These are phyloP conservation scores for Ceratocystis albifundus DNA, from an alignment of 2,329 filamentous ascomycete species.

Conservation along the genomic window DNA sequence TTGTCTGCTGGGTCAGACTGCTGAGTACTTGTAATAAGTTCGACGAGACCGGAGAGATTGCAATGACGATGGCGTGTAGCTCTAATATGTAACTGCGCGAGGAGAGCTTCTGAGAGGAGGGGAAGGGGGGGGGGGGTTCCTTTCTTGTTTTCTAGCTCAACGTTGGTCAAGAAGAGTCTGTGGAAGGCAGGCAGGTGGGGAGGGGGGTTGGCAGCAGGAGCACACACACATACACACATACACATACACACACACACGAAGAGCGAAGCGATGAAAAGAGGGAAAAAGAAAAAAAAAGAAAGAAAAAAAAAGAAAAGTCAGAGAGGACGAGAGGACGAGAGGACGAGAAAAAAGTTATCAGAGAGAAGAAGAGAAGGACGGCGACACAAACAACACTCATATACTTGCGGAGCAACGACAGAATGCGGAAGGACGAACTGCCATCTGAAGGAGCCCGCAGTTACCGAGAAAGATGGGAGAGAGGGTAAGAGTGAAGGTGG, in stretches of 20 bases:
- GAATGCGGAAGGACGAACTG: not conserved
- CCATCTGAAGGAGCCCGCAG: not conserved
- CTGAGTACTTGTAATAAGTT: conserved; percentile 2
- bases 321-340: not conserved
- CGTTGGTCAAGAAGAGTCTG: conserved; percentile 4
- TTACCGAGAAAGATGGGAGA: not conserved
- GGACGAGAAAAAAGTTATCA: not conserved
- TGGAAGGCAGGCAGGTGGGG: not conserved
- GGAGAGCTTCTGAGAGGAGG: too few relatives aligned
- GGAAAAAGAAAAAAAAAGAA: not conserved
- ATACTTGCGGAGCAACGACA: conserved; percentile 1
- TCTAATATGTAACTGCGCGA: not conserved
- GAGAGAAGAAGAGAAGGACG: not conserved
- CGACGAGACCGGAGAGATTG: not conserved
- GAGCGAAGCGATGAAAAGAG: not conserved
- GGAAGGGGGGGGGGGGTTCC: too few relatives aligned
- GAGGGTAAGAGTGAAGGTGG: not conserved
- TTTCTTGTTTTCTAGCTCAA: not conserved
- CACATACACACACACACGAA: not conserved
- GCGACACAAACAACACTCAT: conserved; percentile 8
- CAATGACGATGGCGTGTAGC: conserved; percentile 4
- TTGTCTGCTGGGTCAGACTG: not conserved
- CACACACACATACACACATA: not conserved
- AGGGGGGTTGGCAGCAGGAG: not conserved
- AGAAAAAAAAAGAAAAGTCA: not conserved